A percentile compares a stretch with the other conserved stretches of the same genome.
These are phyloP conservation scores for Gossypium davidsonii DNA, from an alignment of 441 rosid genomes.

Conservation along the genomic window DNA sequence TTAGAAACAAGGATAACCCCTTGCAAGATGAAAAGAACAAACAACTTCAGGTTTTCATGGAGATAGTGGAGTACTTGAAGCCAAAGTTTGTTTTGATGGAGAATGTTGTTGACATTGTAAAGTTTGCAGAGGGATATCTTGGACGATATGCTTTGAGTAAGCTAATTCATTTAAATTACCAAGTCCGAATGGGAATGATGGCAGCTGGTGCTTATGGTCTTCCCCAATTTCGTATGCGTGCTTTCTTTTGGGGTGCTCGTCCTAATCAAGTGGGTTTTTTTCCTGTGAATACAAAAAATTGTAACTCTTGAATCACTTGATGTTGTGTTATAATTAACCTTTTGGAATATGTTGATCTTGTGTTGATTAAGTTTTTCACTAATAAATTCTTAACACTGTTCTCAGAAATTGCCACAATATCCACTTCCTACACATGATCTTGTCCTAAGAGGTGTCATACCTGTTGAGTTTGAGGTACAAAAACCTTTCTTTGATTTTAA, in stretches of 20 bases:
- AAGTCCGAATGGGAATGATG: slow-evolving; percentile 71
- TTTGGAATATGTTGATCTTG: too few relatives aligned
- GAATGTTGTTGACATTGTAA: slow-evolving; percentile 70
- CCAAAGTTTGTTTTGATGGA: slow-evolving; percentile 77
- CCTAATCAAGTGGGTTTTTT: slow-evolving; percentile 37
- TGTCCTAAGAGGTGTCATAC: slow-evolving; percentile 48
- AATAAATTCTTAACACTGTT: neutral
- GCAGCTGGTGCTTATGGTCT: slow-evolving; percentile 88
- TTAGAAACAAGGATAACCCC: slow-evolving; percentile 47
- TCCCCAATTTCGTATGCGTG: slow-evolving; percentile 73
- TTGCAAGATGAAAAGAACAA: slow-evolving; percentile 56
- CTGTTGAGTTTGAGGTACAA: slow-evolving; percentile 58
- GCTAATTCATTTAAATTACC: slow-evolving; percentile 60
- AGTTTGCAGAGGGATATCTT: slow-evolving; percentile 46
- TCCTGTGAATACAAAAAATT: neutral
- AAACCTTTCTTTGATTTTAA: neutral
- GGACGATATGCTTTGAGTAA: slow-evolving; percentile 68
- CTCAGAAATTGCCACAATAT: slow-evolving; percentile 62
- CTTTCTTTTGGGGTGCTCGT: slow-evolving; percentile 74
- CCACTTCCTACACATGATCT: slow-evolving; percentile 83
- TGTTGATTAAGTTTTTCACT: too few relatives aligned
- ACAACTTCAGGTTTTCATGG: slow-evolving; percentile 61
- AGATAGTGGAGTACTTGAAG: slow-evolving; percentile 53
- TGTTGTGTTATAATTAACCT: too few relatives aligned
- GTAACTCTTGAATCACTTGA: neutral